Evolutionary conservation across 169 alveolate genomes (phyloP).

Genomic region (Babesia caballi): DNA sequence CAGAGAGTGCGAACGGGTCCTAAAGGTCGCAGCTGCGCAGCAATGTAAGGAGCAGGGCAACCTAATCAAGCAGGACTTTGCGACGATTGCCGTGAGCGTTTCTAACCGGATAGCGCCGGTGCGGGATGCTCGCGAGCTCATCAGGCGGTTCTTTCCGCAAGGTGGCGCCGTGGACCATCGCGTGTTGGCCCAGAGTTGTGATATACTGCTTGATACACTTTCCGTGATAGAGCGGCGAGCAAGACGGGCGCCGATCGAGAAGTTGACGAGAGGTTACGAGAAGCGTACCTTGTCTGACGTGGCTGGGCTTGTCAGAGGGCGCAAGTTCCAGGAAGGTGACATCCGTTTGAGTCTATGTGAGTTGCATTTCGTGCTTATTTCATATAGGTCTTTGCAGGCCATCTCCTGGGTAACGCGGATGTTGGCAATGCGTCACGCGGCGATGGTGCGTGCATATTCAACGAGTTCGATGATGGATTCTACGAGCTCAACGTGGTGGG

Average conservation of each 20-base stretch:
- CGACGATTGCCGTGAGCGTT: not conserved
- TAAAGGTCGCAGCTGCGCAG: slow-evolving; percentile 21
- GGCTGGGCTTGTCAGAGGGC: not conserved
- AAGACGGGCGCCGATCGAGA: not conserved
- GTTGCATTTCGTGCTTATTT: not conserved
- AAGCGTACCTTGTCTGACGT: not conserved
- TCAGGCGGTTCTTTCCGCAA: not conserved
- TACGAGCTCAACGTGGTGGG: slow-evolving; percentile 18
- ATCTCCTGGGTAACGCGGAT: not conserved
- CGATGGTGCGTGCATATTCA: not conserved
- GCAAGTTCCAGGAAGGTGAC: not conserved
- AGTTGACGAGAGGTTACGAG: not conserved
- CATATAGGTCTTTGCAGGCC: not conserved
- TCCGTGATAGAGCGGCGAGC: not conserved
- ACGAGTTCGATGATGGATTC: slow-evolving; percentile 25
- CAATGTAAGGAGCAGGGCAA: slow-evolving; percentile 17
- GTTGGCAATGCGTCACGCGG: too few species aligned
- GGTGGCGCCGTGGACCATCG: not conserved
- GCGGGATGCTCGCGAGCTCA: not conserved
- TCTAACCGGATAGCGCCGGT: not conserved
- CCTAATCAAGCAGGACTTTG: slow-evolving; percentile 28
- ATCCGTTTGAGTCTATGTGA: slow-evolving; percentile 10
- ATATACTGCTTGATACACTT: slow-evolving; percentile 10
- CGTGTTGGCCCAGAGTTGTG: not conserved
- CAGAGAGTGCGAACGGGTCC: slow-evolving; percentile 11